Evolutionary conservation across 1,284 basidiomycete genomes (phyloP), one percentile per base, ranked within the genome.

Genomic region (Takashimella koratensis): DNA sequence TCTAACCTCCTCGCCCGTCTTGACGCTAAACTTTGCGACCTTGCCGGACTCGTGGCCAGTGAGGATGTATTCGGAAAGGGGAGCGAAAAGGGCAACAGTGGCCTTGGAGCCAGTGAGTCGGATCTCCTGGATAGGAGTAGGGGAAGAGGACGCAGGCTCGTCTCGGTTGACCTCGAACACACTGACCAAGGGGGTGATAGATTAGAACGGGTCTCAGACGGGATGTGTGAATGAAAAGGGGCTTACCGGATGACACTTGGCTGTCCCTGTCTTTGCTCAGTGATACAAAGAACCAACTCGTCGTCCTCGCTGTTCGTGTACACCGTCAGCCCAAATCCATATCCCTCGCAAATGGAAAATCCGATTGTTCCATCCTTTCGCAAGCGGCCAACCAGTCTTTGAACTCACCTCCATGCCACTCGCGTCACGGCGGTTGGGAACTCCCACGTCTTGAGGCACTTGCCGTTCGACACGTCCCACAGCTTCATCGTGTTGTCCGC

Each of bases 401-500:
- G 2, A 3, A 66, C 71, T 56, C 52, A 76, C 74, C 67, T 76
- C 74, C 74, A 78, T 12, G 86, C 84, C 24, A 98, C 95, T 46
- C 95, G 82, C 82, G 97, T 98, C 64, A 98, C 90, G 3, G 96
- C 95, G 1, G 95, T 98, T 43, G 90, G 87, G 80, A 98, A 98
- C 76, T 98, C 95, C 96, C 96, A 98, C 3, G 82, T 85, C 73
- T 85, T 88, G 43, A 96, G 80, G 70, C 90, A 94, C 78, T 94
- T 90, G 58, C 95, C 96, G 2, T 87, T 89, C 52, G 84, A 79
- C 24, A 97, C 89, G 52, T 84, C 82, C 95, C 95, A 99, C 22
- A 99, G 82, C 60, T 87, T 85, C 78, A 98, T 84, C 49, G 84
- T 83, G 77, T 97, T 98, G 78, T 98, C 95, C 41, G 81, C 81